Evolutionary conservation across 805 yeast species (phyloP).

Genomic region (Candida succiphila): DNA sequence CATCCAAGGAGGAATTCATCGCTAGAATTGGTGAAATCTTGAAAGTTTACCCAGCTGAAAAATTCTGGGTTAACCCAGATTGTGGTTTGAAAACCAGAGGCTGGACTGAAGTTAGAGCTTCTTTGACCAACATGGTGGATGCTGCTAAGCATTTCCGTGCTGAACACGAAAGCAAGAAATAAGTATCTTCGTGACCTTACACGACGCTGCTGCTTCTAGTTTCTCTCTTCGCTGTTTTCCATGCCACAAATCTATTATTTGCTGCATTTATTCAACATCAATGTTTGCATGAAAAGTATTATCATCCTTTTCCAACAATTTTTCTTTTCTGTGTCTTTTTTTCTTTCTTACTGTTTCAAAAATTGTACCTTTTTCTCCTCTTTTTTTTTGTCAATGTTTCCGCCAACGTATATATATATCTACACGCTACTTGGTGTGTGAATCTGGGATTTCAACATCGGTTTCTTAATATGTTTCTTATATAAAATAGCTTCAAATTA

Average conservation of each 20-base stretch:
- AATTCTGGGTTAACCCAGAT: slow-evolving; percentile 99
- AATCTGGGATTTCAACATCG: slow-evolving; percentile 41
- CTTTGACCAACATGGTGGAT: slow-evolving; percentile 96
- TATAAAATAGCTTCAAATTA: no score
- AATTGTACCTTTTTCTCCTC: slow-evolving; percentile 6
- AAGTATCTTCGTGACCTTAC: neutral
- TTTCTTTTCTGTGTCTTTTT: slow-evolving; percentile 1
- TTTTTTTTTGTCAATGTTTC: slow-evolving; percentile 5
- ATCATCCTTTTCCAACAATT: slow-evolving; percentile 1
- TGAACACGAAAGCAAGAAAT: slow-evolving; percentile 1
- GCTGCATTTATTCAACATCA: slow-evolving; percentile 29
- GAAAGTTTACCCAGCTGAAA: slow-evolving; percentile 95
- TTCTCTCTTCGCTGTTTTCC: neutral
- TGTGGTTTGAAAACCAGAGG: slow-evolving; percentile 99
- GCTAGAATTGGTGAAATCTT: slow-evolving; percentile 88
- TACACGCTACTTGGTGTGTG: slow-evolving; percentile 16
- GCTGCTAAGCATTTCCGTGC: slow-evolving; percentile 94
- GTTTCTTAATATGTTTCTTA: no score
- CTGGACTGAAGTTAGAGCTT: slow-evolving; percentile 94
- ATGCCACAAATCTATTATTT: no score
- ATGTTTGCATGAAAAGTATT: slow-evolving; percentile 13
- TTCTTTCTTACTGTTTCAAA: slow-evolving; percentile 11
- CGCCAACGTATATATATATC: slow-evolving; percentile 4
- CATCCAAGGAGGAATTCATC: slow-evolving; percentile 94
- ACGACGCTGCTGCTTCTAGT: neutral